Percentiles rank a stretch among this genome's conserved stretches.
Evolutionary conservation across 441 rosid genomes (phyloP).

Genomic region (Mallotus japonicus): DNA sequence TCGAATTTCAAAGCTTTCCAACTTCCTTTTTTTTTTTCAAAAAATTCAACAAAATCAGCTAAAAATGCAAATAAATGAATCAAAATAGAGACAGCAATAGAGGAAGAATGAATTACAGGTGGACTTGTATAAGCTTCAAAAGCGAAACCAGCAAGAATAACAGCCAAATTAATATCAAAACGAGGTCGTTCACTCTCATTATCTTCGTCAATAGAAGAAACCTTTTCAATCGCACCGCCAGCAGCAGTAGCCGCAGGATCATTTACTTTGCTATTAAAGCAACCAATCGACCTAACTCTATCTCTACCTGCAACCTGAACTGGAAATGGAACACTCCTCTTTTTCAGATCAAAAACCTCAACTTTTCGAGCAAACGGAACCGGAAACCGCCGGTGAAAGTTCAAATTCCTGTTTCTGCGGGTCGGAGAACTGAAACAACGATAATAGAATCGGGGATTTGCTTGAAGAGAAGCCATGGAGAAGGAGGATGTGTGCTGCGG

Average conservation of each 20-base stretch:
- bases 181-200: slow-evolving; percentile 51
- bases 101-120: slow-evolving; percentile 39
- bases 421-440: slow-evolving; percentile 25
- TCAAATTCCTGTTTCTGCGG: slow-evolving; percentile 21
- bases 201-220: slow-evolving; percentile 16
- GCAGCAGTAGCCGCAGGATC: background rate
- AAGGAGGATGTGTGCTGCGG: background rate
- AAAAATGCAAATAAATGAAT: background rate
- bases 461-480: slow-evolving; percentile 46
- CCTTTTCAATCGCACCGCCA: slow-evolving; percentile 30
- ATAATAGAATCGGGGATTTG: slow-evolving; percentile 6
- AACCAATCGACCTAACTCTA: slow-evolving; percentile 24
- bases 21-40: too few relatives aligned
- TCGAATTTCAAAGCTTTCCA: background rate
- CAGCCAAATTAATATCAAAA: slow-evolving; percentile 88
- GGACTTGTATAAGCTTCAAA: slow-evolving; percentile 80
- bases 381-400: slow-evolving; percentile 26
- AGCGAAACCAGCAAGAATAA: slow-evolving; percentile 91
- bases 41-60: too few relatives aligned
- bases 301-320: slow-evolving; percentile 7
- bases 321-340: background rate
- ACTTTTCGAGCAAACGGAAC: slow-evolving; percentile 6
- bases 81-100: background rate
- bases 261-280: slow-evolving; percentile 34
- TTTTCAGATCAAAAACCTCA: slow-evolving; percentile 19